phyloP scores from a whole-genome alignment of 768 basidiomycete species.

The Multifurca ochricompacta region DNA sequence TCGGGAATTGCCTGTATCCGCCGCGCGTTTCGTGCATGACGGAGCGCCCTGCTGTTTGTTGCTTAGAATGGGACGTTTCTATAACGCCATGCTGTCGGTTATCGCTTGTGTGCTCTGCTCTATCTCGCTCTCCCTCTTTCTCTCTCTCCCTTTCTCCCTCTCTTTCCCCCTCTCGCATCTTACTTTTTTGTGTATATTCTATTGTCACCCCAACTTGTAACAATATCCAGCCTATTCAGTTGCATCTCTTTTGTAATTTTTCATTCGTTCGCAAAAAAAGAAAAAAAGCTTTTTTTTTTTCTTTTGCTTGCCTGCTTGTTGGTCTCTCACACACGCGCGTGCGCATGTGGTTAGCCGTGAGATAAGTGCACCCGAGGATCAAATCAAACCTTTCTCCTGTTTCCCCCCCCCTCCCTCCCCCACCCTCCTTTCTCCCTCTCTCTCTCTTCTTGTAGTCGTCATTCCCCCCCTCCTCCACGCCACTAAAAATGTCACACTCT shows the following conservation, averaged over 20 bases:
- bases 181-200: conserved; percentile 12
- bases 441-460: too few relatives aligned
- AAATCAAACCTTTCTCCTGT: background rate
- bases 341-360: background rate
- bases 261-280: too few relatives aligned
- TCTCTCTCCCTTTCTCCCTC: background rate
- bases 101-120: conserved; percentile 9
- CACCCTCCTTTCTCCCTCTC: too few relatives aligned
- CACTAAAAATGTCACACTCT: too few relatives aligned
- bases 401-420: conserved; percentile 14
- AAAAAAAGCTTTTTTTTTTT: background rate
- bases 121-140: background rate
- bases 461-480: too few relatives aligned
- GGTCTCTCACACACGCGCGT: too few relatives aligned
- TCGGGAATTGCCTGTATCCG: conserved; percentile 13
- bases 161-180: background rate
- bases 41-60: conserved; percentile 19
- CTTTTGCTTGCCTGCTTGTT: background rate
- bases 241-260: background rate
- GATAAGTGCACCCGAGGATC: conserved; percentile 9
- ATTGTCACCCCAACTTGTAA: conserved; percentile 14
- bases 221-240: conserved; percentile 19
- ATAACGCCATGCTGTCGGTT: conserved; percentile 12
- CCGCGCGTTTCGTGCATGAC: conserved; percentile 16
- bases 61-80: conserved; percentile 16